Percentiles rank a stretch among this genome's conserved stretches.
Evolutionary conservation across 179 eudicot species (phyloP).

Genomic region (Sideroxylon spinosum): DNA sequence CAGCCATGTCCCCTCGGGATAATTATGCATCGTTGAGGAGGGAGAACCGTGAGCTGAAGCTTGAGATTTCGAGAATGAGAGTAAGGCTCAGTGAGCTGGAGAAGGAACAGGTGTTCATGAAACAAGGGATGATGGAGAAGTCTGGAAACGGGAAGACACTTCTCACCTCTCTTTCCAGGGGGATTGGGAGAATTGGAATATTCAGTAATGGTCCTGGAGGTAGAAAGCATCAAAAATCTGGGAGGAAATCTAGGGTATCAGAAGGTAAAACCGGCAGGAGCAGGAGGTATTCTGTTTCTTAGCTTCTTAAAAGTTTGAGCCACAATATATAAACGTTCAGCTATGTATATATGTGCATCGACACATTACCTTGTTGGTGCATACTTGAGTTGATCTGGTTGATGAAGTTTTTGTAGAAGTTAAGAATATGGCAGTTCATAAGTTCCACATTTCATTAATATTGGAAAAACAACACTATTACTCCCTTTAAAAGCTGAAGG

Average conservation of each 20-base stretch:
- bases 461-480: background rate
- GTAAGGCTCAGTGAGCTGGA: constrained; percentile 75
- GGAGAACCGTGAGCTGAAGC: constrained; percentile 69
- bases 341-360: background rate
- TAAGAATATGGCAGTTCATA: constrained; percentile 5
- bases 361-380: background rate
- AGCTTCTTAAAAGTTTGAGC: constrained; percentile 14
- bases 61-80: constrained; percentile 66
- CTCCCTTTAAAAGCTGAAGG: background rate
- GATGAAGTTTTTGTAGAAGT: constrained; percentile 16
- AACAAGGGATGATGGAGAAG: constrained; percentile 51
- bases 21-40: constrained; percentile 70
- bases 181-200: constrained; percentile 50
- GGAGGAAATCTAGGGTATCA: constrained; percentile 28
- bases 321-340: no score
- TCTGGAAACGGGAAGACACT: constrained; percentile 49
- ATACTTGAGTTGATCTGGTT: background rate
- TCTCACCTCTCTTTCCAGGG: constrained; percentile 49
- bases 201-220: constrained; percentile 35
- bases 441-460: background rate
- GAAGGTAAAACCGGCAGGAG: constrained; percentile 38
- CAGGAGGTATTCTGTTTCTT: constrained; percentile 47
- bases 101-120: constrained; percentile 66
- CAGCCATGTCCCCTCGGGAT: constrained; percentile 70
- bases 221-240: constrained; percentile 37